phyloP scores from a whole-genome alignment of 805 yeast species.

The Monosporozyma unispora region DNA sequence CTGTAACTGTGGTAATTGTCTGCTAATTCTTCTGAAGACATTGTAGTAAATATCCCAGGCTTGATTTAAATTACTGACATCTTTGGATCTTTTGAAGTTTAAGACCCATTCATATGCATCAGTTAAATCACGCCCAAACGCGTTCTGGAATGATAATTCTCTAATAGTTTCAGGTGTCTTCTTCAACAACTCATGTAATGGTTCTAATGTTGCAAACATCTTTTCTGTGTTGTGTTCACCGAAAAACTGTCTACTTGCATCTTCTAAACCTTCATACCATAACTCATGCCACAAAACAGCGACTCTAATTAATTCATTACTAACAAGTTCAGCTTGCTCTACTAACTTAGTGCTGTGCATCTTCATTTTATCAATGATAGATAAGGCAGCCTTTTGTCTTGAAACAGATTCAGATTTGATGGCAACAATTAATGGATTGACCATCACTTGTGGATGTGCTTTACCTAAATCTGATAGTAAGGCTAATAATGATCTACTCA shows the following conservation, averaged over 20 bases:
- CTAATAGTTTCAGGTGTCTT: conserved; percentile 87
- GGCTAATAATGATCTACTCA: conserved; percentile 70
- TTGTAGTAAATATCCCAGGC: conserved; percentile 98
- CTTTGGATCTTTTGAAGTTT: conserved; percentile 76
- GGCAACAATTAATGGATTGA: conserved; percentile 92
- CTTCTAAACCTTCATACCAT: conserved; percentile 97
- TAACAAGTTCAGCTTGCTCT: conserved; percentile 88
- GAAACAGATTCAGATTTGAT: conserved; percentile 86
- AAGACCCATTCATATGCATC: conserved; percentile 93
- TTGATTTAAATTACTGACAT: conserved; percentile 80
- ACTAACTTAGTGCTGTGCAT: conserved; percentile 77
- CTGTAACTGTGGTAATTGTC: conserved; percentile 81
- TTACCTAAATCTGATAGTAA: conserved; percentile 84
- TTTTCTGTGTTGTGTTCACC: conserved; percentile 92
- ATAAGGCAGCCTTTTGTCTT: conserved; percentile 83
- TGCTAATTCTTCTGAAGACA: conserved; percentile 82
- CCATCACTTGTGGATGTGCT: conserved; percentile 94
- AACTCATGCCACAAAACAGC: conserved; percentile 96
- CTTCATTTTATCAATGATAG: conserved; percentile 87
- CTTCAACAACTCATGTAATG: conserved; percentile 75
- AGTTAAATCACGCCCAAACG: conserved; percentile 85
- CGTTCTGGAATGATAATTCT: conserved; percentile 84
- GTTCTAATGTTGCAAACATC: conserved; percentile 90
- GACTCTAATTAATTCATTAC: conserved; percentile 84
- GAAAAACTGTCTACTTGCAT: conserved; percentile 86